Base-by-base conservation (phyloP, 495 filamentous ascomycete genomes). In the Penicillium diatomitis region DNA sequence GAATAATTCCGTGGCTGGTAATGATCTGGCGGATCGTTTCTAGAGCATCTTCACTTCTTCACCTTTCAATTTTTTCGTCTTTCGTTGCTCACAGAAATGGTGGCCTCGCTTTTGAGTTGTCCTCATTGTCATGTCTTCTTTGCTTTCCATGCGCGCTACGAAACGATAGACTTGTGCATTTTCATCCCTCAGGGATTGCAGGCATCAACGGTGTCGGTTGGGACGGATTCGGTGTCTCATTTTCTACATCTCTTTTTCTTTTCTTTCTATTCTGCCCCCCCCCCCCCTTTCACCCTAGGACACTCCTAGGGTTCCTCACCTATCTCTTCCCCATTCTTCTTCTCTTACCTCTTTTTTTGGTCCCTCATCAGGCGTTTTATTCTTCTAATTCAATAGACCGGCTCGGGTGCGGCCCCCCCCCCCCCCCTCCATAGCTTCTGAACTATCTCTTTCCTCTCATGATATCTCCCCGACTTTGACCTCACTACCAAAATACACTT, bases 81-180 rank as follows among this genome's bases (percentile, higher is more conserved):
- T 20, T 20, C 20, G 20, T 20, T 20, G 20, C 20, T 20, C 20
- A 20, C 20, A 20, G 20, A 20, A 20, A 20, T 20, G 20, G 2
- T 20, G 20, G 20, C 20, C 2, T 20, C 20, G 20, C 20, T 20
- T 20, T 20, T 20, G 20, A 2, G 20, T 20, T 20, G 20, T 20
- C 44, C 32, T 47, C 41, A 38, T 39, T 49, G 45, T 55, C 36
- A 46, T 56, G 55, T 44, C 52, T 53, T 48, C 29, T 42, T 47
- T 53, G 53, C 45, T 51, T 62, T 42, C 28, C 46, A 69, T 63
- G 67, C 52, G 65, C 57, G 56, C 63, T 55, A 71, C 66, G 68
- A 71, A 68, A 68, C 62, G 61, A 68, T 57, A 71, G 68, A 71
- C 59, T 63, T 69, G 63, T 69, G 68, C 68, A 69, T 71, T 68